phyloP scores from a whole-genome alignment of 768 basidiomycete genomes.

The Trametes gibbosa region DNA sequence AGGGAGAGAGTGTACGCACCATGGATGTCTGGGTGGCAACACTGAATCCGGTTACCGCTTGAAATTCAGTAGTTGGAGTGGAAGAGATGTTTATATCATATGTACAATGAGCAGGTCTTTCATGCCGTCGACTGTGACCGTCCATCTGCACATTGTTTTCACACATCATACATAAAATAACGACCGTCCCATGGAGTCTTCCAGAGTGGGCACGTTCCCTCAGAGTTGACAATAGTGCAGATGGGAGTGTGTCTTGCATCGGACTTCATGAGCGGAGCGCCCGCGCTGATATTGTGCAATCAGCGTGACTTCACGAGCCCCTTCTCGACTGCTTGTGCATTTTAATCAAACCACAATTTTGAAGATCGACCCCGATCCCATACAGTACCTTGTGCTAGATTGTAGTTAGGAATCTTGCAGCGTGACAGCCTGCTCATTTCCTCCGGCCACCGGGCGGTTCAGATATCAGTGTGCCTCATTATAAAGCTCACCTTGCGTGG shows the following conservation, averaged over 20 bases:
- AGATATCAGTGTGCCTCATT: not conserved
- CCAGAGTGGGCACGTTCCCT: not conserved
- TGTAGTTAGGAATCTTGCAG: not conserved
- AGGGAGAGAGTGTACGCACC: slow-evolving; percentile 13
- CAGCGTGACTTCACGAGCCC: not conserved
- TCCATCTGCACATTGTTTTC: too few species aligned
- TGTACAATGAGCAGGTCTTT: too few species aligned
- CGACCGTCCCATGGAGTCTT: too few species aligned
- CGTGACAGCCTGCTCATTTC: not conserved
- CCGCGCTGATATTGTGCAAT: not conserved
- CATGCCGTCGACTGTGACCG: too few species aligned
- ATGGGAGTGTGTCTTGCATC: not conserved
- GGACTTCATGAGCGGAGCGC: not conserved
- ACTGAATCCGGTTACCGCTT: not conserved
- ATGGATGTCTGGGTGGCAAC: slow-evolving; percentile 23
- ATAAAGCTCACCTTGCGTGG: too few species aligned
- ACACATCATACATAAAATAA: not conserved
- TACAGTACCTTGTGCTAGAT: not conserved
- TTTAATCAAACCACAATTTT: slow-evolving; percentile 3
- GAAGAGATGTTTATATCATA: too few species aligned
- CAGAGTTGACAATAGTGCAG: not conserved
- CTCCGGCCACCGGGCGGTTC: too few species aligned
- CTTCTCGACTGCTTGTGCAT: not conserved
- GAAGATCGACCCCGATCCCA: not conserved
- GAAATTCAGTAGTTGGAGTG: not conserved